Conservation (phyloP, 371 early-diverging fungal genomes). For the Mucor irregularis region DNA sequence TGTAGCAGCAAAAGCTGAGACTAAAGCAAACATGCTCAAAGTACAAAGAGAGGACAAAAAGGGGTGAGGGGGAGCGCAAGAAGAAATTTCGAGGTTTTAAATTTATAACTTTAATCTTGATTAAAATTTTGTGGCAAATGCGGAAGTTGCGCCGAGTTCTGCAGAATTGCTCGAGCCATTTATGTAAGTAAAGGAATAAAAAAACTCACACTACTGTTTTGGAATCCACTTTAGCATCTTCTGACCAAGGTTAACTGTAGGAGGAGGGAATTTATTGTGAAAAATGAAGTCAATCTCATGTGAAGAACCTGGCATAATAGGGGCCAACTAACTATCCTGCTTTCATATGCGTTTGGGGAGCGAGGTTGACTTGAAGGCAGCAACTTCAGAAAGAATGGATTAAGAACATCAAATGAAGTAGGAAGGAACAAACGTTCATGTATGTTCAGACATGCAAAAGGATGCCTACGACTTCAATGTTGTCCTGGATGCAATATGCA, state of each 20-base stretch:
- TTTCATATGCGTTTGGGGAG: not conserved
- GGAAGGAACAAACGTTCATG: too few relatives aligned
- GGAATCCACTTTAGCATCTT: not conserved
- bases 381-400: not conserved
- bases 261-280: not conserved
- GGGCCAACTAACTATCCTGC: not conserved
- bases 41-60: not conserved
- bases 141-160: too few relatives aligned
- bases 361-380: not conserved
- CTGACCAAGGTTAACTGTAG: not conserved
- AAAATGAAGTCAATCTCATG: not conserved
- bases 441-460: too few relatives aligned
- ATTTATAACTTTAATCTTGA: too few relatives aligned
- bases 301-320: too few relatives aligned
- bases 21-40: not conserved
- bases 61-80: not conserved
- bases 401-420: not conserved
- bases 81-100: not conserved
- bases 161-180: too few relatives aligned
- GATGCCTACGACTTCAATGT: not conserved
- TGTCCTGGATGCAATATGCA: not conserved
- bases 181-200: too few relatives aligned
- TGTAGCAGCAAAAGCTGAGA: constrained; percentile 11
- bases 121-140: too few relatives aligned
- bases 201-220: not conserved